A percentile compares a stretch with the other conserved stretches of the same genome.
Conservation (phyloP, 2,329 filamentous ascomycete genomes). For the Aspergillus sp. region DNA sequence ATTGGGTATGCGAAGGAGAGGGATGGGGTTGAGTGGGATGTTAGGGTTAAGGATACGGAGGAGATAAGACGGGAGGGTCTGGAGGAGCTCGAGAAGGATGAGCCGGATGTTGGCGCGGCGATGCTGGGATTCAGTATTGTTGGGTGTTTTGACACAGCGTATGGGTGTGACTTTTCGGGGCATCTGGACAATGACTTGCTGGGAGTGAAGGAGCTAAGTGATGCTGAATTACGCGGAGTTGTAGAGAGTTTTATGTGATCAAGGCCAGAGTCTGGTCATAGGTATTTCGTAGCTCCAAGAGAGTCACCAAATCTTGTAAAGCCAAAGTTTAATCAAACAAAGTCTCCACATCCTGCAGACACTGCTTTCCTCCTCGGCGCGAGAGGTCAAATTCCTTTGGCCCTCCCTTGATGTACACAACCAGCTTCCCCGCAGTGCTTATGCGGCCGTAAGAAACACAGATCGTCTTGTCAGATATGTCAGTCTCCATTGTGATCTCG, state of each 20-base stretch:
- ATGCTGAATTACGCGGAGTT: neutral
- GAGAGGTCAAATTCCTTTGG: too few species aligned
- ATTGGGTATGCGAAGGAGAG: neutral
- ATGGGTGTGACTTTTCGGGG: neutral
- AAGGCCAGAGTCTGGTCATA: too few species aligned
- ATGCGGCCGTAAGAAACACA: too few species aligned
- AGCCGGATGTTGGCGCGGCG: neutral
- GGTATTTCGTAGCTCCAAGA: too few species aligned
- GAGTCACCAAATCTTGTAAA: too few species aligned
- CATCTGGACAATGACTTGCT: neutral
- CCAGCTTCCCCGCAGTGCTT: too few species aligned
- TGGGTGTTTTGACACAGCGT: neutral
- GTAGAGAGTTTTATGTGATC: neutral
- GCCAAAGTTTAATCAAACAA: too few species aligned
- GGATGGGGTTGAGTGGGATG: neutral
- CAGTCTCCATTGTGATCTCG: too few species aligned
- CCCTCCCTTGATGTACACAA: too few species aligned
- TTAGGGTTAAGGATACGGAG: neutral
- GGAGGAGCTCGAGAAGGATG: neutral
- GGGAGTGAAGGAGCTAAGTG: neutral
- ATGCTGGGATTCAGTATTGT: neutral
- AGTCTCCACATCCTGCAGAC: too few species aligned
- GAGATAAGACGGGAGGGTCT: neutral
- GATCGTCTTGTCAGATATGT: too few species aligned
- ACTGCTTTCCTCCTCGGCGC: too few species aligned